Evolutionary conservation across 2,329 filamentous ascomycete genomes (phyloP).

Genomic region (Colletotrichum gloeosporioides): DNA sequence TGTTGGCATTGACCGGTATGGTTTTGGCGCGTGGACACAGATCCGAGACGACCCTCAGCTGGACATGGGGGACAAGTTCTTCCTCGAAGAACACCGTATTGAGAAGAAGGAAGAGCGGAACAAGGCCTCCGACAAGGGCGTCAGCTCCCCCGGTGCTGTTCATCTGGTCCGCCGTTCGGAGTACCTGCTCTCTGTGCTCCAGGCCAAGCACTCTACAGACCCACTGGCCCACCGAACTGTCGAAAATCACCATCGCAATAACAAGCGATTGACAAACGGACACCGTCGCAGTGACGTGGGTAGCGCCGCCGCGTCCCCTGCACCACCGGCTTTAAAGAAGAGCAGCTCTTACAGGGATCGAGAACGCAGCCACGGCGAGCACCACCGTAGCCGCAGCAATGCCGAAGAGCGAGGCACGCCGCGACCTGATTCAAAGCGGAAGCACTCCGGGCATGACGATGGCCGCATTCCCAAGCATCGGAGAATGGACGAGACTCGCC

Average conservation of each 20-base stretch:
- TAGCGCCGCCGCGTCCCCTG: slow-evolving; percentile 75
- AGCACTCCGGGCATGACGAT: slow-evolving; percentile 58
- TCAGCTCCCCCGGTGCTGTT: slow-evolving; percentile 94
- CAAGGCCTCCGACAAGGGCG: slow-evolving; percentile 78
- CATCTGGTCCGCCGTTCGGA: slow-evolving; percentile 94
- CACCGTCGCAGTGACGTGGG: slow-evolving; percentile 63
- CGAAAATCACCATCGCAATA: slow-evolving; percentile 94
- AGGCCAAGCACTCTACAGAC: slow-evolving; percentile 82
- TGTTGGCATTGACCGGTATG: slow-evolving; percentile 89
- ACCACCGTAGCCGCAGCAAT: slow-evolving; percentile 56
- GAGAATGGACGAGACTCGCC: slow-evolving; percentile 44
- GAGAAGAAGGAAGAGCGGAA: slow-evolving; percentile 94
- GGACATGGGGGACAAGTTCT: slow-evolving; percentile 88
- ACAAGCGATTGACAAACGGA: slow-evolving; percentile 76
- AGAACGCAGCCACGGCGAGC: slow-evolving; percentile 50
- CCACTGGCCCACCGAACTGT: slow-evolving; percentile 77
- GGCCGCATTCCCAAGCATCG: slow-evolving; percentile 48
- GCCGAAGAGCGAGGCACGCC: slow-evolving; percentile 57
- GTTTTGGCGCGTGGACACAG: slow-evolving; percentile 93
- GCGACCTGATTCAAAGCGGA: slow-evolving; percentile 64
- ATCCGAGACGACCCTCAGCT: slow-evolving; percentile 93
- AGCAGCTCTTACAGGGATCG: slow-evolving; percentile 51
- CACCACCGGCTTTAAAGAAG: slow-evolving; percentile 59
- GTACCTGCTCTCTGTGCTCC: slow-evolving; percentile 93
- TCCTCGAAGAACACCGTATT: slow-evolving; percentile 96